Conservation (phyloP, 306 rosid species). For the Astragalus glycyphyllos region DNA sequence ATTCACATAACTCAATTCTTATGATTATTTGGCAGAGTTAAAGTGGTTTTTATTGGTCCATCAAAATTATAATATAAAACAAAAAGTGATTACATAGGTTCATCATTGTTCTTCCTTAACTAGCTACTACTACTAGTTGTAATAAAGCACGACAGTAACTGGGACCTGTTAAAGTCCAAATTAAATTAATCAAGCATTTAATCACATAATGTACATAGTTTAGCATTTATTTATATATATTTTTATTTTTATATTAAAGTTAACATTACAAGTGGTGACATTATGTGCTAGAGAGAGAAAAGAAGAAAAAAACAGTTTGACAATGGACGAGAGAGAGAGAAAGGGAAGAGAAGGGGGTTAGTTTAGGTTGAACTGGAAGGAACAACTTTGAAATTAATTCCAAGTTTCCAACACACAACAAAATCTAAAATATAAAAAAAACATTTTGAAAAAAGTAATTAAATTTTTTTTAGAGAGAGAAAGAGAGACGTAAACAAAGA, state of each 20-base stretch:
- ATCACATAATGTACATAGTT: not conserved
- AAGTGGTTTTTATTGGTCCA: no score
- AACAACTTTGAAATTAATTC: constrained; percentile 31
- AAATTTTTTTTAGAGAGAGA: constrained; percentile 2
- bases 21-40: no score
- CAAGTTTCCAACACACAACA: constrained; percentile 23
- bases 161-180: not conserved
- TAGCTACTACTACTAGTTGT: not conserved
- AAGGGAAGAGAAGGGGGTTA: not conserved
- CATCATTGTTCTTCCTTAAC: constrained; percentile 9
- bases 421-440: constrained; percentile 18
- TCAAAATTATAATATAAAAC: no score
- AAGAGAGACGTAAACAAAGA: constrained; percentile 56
- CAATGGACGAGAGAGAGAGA: constrained; percentile 42
- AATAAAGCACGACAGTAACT: not conserved
- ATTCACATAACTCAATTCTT: no score
- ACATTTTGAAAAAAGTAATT: not conserved
- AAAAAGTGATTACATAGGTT: no score
- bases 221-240: no score
- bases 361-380: constrained; percentile 40
- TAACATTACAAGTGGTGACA: constrained; percentile 10
- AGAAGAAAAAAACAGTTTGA: constrained; percentile 31
- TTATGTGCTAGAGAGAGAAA: not conserved
- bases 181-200: constrained; percentile 9
- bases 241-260: not conserved